Base-by-base conservation (phyloP, 1,139 yeast genomes). In the Sugiyamaella sp. region DNA sequence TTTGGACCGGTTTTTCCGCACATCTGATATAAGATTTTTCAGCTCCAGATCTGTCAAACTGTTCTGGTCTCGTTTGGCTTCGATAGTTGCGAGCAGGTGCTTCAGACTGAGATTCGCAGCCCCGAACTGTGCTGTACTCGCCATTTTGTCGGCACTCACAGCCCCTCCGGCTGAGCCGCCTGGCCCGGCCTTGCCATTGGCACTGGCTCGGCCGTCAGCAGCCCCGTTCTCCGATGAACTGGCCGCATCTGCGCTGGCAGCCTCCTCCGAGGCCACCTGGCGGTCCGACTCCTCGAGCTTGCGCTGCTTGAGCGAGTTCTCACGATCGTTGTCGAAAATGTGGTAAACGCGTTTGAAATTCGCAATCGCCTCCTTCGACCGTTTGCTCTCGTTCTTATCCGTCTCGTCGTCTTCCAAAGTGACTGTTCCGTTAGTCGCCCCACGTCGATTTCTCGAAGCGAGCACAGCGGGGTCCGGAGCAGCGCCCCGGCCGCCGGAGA, bases 1-100 rank as follows among this genome's bases (percentile, higher is more conserved):
- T 71, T 95, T 93, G 0, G 98, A 95, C 60, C 98, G 77, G 66
- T 91, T 91, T 64, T 91, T 93, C 48, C 97, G 80, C 10, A 93
- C 98, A 67, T 93, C 99, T 79, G 89, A 82, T 51, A 93, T 85
- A 57, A 93, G 77, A 52, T 86, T 86, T 55, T 95, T 81, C 57
- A 93, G 79, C 66, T 95, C 99, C 54, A 81, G 77, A 66, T 91
- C 98, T n/a, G 89, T 84, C 44, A 95, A 76, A 1, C 81, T 78
- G 49, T 91, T 75, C 55, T 81, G 80, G 21, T 89, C 89, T 62
- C 97, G 81, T 57, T 86, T 84, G 32, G 80, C 81, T 60, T 89
- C 97, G 57, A 93, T 89, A 1, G 86, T 81, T 3, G 83, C 80
- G 37, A 95, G 73, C 50, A 93, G 77, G 67, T 93, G 93, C 67